phyloP scores from a whole-genome alignment of 306 rosid genomes.

The Prunus padus region DNA sequence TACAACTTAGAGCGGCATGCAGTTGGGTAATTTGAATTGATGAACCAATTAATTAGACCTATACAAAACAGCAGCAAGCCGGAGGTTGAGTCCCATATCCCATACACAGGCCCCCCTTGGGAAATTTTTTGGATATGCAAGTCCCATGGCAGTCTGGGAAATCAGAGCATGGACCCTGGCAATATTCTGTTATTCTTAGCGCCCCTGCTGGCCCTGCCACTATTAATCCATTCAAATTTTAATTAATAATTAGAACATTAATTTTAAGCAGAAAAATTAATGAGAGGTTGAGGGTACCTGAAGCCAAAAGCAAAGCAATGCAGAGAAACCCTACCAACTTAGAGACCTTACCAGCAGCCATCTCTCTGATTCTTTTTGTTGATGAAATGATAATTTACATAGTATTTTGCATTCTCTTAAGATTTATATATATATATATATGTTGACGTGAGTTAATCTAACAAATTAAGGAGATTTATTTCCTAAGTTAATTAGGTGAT shows the following conservation, averaged over 20 bases:
- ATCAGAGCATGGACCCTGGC: not conserved
- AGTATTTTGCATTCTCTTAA: no score
- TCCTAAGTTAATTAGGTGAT: no score
- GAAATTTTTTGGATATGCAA: not conserved
- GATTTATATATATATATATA: no score
- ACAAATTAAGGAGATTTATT: no score
- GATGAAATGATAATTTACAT: no score
- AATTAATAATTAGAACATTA: no score
- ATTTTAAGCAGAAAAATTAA: not conserved
- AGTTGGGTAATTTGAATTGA: not conserved
- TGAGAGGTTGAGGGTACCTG: not conserved
- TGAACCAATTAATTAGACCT: no score
- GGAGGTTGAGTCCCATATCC: not conserved
- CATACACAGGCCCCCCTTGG: slow-evolving; percentile 12
- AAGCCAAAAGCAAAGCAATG: slow-evolving; percentile 1
- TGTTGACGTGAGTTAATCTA: no score
- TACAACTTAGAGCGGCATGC: no score
- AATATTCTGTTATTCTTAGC: not conserved
- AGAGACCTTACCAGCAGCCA: not conserved
- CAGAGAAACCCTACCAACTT: not conserved
- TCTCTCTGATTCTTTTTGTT: not conserved
- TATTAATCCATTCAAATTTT: not conserved
- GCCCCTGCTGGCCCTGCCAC: not conserved
- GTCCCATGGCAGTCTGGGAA: slow-evolving; percentile 8
- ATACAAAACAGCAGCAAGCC: slow-evolving; percentile 6